phyloP scores from a whole-genome alignment of 441 rosid species.

The Flueggea neowawraea region DNA sequence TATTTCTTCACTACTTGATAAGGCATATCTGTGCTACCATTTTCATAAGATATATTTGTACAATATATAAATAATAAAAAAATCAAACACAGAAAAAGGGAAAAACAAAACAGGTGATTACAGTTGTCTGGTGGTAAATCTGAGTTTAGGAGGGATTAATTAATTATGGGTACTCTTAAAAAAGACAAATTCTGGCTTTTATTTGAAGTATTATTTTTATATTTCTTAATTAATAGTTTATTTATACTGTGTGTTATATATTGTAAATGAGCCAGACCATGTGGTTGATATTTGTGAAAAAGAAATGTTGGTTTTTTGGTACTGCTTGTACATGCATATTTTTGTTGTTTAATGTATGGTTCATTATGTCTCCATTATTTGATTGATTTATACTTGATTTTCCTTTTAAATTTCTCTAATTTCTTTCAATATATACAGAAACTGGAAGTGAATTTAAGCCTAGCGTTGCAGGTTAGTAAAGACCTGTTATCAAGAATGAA shows the following conservation, averaged over 20 bases:
- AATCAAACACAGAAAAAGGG: not conserved
- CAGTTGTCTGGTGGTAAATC: not conserved
- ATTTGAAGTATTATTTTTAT: not conserved
- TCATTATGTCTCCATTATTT: not conserved
- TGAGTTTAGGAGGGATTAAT: not conserved
- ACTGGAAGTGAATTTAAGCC: too few relatives aligned
- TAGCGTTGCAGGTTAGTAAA: too few relatives aligned
- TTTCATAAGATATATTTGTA: not conserved
- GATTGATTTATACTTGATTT: too few relatives aligned
- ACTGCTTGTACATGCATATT: not conserved
- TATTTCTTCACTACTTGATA: slow-evolving; percentile 11
- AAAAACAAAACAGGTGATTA: not conserved
- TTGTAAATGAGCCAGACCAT: not conserved
- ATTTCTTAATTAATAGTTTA: not conserved
- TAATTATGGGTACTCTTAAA: not conserved
- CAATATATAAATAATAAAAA: not conserved
- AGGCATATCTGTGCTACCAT: not conserved
- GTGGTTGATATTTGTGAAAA: slow-evolving; percentile 9
- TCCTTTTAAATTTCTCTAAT: too few relatives aligned
- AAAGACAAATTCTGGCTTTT: not conserved
- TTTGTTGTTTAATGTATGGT: not conserved
- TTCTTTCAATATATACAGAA: too few relatives aligned
- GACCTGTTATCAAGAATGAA: too few relatives aligned
- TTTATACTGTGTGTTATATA: not conserved
- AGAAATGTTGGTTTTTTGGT: not conserved